These are phyloP conservation scores for Eleusine indica DNA, from an alignment of 176 grass and related monocot genomes.

Conservation along the genomic window DNA sequence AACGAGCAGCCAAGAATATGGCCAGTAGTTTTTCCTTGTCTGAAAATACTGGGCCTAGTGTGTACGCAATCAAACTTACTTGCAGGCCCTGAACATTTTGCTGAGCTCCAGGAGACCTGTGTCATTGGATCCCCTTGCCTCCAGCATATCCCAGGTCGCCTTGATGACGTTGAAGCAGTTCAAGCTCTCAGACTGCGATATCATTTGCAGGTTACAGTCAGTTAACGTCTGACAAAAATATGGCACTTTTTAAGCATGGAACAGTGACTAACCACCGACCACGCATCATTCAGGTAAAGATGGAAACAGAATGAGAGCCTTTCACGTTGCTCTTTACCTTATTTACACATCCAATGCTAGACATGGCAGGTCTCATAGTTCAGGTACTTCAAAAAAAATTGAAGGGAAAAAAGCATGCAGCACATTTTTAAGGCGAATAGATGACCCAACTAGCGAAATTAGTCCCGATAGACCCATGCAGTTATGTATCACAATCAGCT, in stretches of 20 bases:
- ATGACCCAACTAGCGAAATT: neutral
- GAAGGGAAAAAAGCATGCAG: neutral
- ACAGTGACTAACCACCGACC: neutral
- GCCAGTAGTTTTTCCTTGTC: neutral
- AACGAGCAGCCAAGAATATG: neutral
- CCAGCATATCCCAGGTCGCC: conserved; percentile 71
- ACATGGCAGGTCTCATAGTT: neutral
- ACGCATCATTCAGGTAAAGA: neutral
- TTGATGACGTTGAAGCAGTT: conserved; percentile 93
- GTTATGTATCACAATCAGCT: conserved; percentile 18
- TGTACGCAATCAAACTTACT: conserved; percentile 51
- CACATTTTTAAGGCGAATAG: neutral
- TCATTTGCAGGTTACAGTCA: conserved; percentile 19
- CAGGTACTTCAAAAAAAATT: neutral
- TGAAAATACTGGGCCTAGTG: neutral
- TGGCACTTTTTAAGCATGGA: neutral
- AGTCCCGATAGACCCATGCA: neutral
- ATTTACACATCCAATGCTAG: neutral
- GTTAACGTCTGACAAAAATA: neutral
- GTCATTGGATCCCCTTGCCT: conserved; percentile 46
- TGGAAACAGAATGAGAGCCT: neutral
- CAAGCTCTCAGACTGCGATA: conserved; percentile 79
- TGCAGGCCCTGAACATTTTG: conserved; percentile 89
- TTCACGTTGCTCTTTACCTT: neutral
- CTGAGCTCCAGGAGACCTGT: conserved; percentile 69